A percentile compares a stretch with the other conserved stretches of the same genome.
Evolutionary conservation across 257 asterid species (phyloP).

Genomic region (Henckelia pumila): DNA sequence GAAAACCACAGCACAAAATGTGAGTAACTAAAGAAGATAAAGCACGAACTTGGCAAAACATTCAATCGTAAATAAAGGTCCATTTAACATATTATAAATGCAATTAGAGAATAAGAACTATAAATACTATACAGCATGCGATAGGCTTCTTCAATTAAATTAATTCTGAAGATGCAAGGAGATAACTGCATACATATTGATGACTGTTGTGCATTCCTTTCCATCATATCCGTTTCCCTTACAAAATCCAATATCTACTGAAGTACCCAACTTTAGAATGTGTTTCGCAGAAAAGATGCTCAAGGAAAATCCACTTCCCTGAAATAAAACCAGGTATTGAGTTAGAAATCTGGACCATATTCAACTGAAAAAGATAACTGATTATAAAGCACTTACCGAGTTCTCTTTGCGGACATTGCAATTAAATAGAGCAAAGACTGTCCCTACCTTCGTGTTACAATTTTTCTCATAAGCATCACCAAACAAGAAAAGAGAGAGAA

Average conservation of each 20-base stretch:
- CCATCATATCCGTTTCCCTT: constrained; percentile 78
- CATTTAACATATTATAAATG: not conserved
- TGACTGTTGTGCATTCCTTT: constrained; percentile 52
- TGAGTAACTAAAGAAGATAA: too few species aligned
- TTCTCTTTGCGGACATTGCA: constrained; percentile 70
- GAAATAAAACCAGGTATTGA: constrained; percentile 25
- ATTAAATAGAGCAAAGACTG: constrained; percentile 70
- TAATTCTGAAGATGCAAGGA: constrained; percentile 17
- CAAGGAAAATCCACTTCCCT: constrained; percentile 80
- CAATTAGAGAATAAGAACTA: too few species aligned
- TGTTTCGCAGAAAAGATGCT: constrained; percentile 70
- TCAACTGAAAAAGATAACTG: constrained; percentile 11
- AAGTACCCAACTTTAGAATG: constrained; percentile 72
- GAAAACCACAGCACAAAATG: too few species aligned
- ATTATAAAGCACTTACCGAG: constrained; percentile 42
- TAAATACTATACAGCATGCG: not conserved
- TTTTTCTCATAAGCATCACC: constrained; percentile 83
- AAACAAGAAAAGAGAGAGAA: constrained; percentile 73
- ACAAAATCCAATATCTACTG: constrained; percentile 77
- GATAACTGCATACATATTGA: constrained; percentile 56
- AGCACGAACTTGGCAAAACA: not conserved
- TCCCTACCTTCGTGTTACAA: constrained; percentile 62
- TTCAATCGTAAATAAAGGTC: too few species aligned
- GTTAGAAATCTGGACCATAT: constrained; percentile 10
- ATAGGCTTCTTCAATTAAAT: constrained; percentile 11